A percentile compares a stretch with the other conserved stretches of the same genome.
Conservation (phyloP, 257 asterid genomes). For the Lantana camara region DNA sequence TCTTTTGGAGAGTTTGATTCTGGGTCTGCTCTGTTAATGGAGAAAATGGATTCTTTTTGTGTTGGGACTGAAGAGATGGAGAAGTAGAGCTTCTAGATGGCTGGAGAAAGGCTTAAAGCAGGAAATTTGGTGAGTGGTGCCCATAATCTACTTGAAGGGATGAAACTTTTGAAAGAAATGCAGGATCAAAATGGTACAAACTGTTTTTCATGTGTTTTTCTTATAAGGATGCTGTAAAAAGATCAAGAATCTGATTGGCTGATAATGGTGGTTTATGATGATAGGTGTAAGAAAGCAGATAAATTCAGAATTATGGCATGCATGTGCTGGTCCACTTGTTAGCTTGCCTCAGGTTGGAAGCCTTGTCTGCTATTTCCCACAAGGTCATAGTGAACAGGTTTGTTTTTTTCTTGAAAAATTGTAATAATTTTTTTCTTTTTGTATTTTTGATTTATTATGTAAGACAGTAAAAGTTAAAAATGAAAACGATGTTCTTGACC, state of each 20-base stretch:
- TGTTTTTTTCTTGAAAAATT: not conserved
- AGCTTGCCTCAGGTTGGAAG: conserved; percentile 87
- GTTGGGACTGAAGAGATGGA: conserved; percentile 20
- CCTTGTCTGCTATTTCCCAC: conserved; percentile 86
- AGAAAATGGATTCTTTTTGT: conserved; percentile 33
- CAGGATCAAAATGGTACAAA: conserved; percentile 67
- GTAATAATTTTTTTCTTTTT: not conserved
- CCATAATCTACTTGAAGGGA: conserved; percentile 68
- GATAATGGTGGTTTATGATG: conserved; percentile 17
- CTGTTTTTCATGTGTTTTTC: not conserved
- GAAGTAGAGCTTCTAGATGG: conserved; percentile 40
- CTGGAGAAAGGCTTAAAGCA: conserved; percentile 58
- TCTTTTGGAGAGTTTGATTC: conserved; percentile 20
- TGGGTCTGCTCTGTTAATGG: not conserved
- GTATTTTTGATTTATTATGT: not conserved
- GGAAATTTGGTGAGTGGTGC: conserved; percentile 58
- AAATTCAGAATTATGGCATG: conserved; percentile 88
- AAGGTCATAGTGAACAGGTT: conserved; percentile 93
- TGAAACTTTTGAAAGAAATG: conserved; percentile 83
- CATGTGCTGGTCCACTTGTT: conserved; percentile 90
- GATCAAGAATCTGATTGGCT: conserved; percentile 11
- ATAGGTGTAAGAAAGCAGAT: conserved; percentile 59
- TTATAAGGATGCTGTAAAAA: not conserved
- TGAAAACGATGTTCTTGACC: not conserved
- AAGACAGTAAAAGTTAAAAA: not conserved